Conservation (phyloP, 192 early-diverging fungal species). For the Backusella morwellensis region DNA sequence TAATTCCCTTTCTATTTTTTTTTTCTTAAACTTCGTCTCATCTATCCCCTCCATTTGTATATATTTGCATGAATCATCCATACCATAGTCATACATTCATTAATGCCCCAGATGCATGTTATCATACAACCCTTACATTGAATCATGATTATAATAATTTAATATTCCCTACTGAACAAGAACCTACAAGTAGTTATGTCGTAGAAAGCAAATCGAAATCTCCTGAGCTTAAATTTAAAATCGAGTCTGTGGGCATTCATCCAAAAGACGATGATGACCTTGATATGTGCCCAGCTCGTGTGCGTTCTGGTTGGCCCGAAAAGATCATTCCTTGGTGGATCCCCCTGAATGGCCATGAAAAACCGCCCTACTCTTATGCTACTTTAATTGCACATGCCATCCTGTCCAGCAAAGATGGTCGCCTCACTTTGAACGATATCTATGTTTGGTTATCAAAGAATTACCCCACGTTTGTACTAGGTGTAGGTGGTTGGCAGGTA, state of each 20-base stretch:
- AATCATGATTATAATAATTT: neutral
- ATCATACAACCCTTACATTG: neutral
- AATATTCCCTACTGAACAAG: neutral
- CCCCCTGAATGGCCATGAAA: constrained; percentile 9
- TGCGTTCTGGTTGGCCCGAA: neutral
- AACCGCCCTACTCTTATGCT: constrained; percentile 78
- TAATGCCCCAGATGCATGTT: neutral
- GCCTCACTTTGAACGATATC: constrained; percentile 80
- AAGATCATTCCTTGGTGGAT: constrained; percentile 27
- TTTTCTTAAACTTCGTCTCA: neutral
- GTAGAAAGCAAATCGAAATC: neutral
- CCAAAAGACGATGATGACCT: constrained; percentile 10
- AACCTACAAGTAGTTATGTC: neutral
- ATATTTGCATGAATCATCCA: neutral
- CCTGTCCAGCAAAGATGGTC: constrained; percentile 45
- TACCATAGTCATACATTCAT: neutral
- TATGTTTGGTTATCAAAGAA: constrained; percentile 72
- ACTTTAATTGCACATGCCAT: constrained; percentile 81
- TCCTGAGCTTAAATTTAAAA: constrained; percentile 12
- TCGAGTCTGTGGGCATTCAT: neutral
- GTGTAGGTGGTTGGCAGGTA: constrained; percentile 76
- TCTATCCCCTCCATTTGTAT: neutral
- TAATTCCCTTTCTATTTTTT: neutral
- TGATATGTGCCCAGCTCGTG: constrained; percentile 10
- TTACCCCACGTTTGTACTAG: constrained; percentile 67